Evolutionary conservation across 2,329 filamentous ascomycete species (phyloP).

Genomic region (Rhynchosporium secalis): DNA sequence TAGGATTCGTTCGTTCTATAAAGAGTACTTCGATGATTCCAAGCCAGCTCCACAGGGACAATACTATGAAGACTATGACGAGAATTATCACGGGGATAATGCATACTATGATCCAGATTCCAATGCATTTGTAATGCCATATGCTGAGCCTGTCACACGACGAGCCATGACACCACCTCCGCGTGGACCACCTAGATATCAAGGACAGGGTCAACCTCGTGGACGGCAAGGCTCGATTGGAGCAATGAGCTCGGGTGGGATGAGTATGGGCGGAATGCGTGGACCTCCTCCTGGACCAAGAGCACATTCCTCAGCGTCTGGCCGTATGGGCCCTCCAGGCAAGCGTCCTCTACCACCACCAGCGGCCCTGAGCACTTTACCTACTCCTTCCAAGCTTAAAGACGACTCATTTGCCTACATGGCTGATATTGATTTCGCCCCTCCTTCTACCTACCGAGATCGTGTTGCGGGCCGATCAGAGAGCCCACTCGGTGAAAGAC

Average conservation of each 20-base stretch:
- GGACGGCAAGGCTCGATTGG: conserved; percentile 51
- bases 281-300: conserved; percentile 50
- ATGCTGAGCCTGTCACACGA: conserved; percentile 79
- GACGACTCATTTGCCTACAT: conserved; percentile 76
- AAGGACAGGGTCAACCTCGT: conserved; percentile 41
- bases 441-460: conserved; percentile 66
- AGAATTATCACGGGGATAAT: conserved; percentile 68
- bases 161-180: conserved; percentile 96
- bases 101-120: conserved; percentile 36
- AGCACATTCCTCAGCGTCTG: conserved; percentile 64
- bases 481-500: conserved; percentile 62
- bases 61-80: conserved; percentile 77
- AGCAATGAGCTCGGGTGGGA: conserved; percentile 39
- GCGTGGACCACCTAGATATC: conserved; percentile 44
- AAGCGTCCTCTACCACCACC: conserved; percentile 71
- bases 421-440: conserved; percentile 79
- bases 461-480: conserved; percentile 68
- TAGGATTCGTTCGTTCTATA: conserved; percentile 97
- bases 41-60: conserved; percentile 47
- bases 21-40: conserved; percentile 95
- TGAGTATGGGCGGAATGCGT: conserved; percentile 18
- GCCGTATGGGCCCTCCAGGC: conserved; percentile 38
- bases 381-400: conserved; percentile 80
- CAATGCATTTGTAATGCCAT: conserved; percentile 70
- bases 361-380: conserved; percentile 69